A percentile compares a stretch with the other conserved stretches of the same genome.
Conservation (phyloP, 1,284 basidiomycete genomes). For the Porogramme epimiltina region DNA sequence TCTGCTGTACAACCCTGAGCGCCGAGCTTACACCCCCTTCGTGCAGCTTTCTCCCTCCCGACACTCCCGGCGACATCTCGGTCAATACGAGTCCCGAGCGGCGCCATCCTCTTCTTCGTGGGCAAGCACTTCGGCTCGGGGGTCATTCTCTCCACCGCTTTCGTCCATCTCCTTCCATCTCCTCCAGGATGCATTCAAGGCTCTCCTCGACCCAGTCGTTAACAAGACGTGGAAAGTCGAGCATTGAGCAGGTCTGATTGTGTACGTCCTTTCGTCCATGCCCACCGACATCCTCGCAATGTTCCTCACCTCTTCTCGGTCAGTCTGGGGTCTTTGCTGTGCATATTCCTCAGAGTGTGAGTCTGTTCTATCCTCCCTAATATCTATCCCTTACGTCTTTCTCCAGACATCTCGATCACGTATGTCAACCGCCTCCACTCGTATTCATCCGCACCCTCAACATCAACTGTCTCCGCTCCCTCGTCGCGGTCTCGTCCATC, state of each 20-base stretch:
- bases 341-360: slow-evolving; percentile 79
- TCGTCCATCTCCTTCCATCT: slow-evolving; percentile 77
- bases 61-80: slow-evolving; percentile 55
- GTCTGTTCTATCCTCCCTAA: not conserved
- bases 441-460: slow-evolving; percentile 53
- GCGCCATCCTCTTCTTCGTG: slow-evolving; percentile 67
- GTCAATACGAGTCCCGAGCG: slow-evolving; percentile 59
- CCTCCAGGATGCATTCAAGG: slow-evolving; percentile 72
- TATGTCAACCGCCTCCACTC: slow-evolving; percentile 71
- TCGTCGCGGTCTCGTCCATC: slow-evolving; percentile 18
- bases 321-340: slow-evolving; percentile 63
- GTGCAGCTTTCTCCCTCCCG: no score
- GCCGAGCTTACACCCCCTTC: no score
- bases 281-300: not conserved
- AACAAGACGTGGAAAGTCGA: slow-evolving; percentile 48
- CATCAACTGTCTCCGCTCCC: slow-evolving; percentile 32
- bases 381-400: not conserved
- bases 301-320: not conserved
- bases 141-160: slow-evolving; percentile 78
- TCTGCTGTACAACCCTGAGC: no score
- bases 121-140: slow-evolving; percentile 86
- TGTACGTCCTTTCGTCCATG: slow-evolving; percentile 50
- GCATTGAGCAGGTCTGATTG: slow-evolving; percentile 65
- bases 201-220: slow-evolving; percentile 50
- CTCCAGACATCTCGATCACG: slow-evolving; percentile 65